A percentile compares a stretch with the other conserved stretches of the same genome.
Conservation (phyloP, 1,284 basidiomycete genomes). For the Porogramme epimiltina region DNA sequence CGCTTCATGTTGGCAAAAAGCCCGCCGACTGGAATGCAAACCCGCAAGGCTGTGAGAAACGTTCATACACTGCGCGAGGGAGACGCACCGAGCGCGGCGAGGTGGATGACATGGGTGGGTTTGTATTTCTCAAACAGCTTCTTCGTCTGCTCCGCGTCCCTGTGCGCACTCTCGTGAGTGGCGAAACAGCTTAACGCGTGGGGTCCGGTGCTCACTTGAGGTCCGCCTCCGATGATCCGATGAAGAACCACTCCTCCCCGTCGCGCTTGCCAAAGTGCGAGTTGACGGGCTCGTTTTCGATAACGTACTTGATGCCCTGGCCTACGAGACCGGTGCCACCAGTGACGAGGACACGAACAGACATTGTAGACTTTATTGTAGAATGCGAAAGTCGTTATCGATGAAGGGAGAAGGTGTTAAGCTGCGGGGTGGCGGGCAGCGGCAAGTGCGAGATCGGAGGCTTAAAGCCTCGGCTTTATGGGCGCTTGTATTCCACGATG, state of each 20-base stretch:
- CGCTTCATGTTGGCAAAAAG: conserved; percentile 91
- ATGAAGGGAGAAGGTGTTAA: conserved; percentile 1
- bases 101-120: conserved; percentile 90
- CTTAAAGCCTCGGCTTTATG: too few species aligned
- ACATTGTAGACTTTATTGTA: conserved; percentile 10
- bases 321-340: conserved; percentile 89
- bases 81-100: conserved; percentile 77
- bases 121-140: conserved; percentile 84
- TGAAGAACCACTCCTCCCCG: conserved; percentile 86
- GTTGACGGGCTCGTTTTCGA: conserved; percentile 75
- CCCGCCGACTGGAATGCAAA: conserved; percentile 69
- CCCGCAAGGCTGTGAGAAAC: neutral
- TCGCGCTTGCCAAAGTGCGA: conserved; percentile 75
- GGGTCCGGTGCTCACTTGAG: conserved; percentile 53
- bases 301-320: conserved; percentile 74
- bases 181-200: neutral
- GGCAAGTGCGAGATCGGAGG: too few species aligned
- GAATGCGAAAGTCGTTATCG: neutral
- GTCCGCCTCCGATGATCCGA: conserved; percentile 76
- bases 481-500: too few species aligned
- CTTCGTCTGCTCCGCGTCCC: conserved; percentile 64
- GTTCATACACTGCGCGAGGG: neutral
- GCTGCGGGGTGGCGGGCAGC: too few species aligned
- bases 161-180: conserved; percentile 27
- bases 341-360: conserved; percentile 73